A percentile compares a stretch with the other conserved stretches of the same genome.
phyloP scores from a whole-genome alignment of 306 rosid genomes.

The Oxytropis ochrocephala region DNA sequence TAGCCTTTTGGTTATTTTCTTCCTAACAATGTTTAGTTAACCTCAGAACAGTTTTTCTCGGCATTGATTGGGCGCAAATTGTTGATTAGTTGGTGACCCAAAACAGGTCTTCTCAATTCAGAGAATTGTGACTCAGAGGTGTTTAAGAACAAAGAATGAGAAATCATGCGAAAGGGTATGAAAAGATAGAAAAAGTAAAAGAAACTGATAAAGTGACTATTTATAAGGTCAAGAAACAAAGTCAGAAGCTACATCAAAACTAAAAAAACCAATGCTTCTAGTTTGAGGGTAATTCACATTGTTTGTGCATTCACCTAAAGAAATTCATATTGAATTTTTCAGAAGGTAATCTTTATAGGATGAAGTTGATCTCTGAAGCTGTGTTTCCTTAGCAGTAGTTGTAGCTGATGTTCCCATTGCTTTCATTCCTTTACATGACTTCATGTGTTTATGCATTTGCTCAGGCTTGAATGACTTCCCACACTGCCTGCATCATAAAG shows the following conservation, averaged over 20 bases:
- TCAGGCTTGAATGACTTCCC: constrained; percentile 77
- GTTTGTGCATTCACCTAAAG: background rate
- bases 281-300: background rate
- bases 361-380: constrained; percentile 22
- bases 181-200: background rate
- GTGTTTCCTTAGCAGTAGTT: constrained; percentile 20
- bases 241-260: constrained; percentile 12
- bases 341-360: constrained; percentile 25
- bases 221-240: background rate
- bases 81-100: background rate
- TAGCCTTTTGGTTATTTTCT: background rate
- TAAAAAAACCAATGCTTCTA: constrained; percentile 3
- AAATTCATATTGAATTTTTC: constrained; percentile 28
- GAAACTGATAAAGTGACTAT: background rate
- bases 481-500: constrained; percentile 69
- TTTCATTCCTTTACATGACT: constrained; percentile 70
- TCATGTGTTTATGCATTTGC: constrained; percentile 79
- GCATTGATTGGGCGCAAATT: background rate
- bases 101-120: background rate
- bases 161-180: background rate
- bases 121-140: background rate
- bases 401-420: constrained; percentile 21
- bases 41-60: background rate
- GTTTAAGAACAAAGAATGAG: background rate
- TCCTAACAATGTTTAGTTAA: background rate